A percentile compares a stretch with the other conserved stretches of the same genome.
phyloP scores from a whole-genome alignment of 1,284 basidiomycete genomes.

The Vanrija sp. region DNA sequence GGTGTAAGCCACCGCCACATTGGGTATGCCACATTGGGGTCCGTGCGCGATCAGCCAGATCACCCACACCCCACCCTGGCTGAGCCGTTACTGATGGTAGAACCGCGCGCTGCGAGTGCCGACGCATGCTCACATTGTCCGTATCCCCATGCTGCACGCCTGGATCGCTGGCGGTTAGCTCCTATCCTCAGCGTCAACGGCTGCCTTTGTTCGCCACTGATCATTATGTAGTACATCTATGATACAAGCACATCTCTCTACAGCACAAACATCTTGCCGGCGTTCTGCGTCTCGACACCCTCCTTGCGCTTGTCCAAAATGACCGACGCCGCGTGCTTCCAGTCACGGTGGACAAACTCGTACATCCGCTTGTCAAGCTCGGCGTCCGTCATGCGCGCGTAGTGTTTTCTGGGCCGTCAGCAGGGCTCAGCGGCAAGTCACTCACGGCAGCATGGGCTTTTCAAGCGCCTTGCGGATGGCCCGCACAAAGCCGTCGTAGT shows the following conservation, averaged over 20 bases:
- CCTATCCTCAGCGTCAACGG: too few species aligned
- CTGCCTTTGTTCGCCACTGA: too few species aligned
- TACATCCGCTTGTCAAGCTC: conserved; percentile 5
- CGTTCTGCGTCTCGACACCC: conserved; percentile 11
- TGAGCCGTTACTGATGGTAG: too few species aligned
- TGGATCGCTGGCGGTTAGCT: too few species aligned
- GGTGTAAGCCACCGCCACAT: too few species aligned
- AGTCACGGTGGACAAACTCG: conserved; percentile 12
- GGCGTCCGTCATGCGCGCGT: conserved; percentile 3
- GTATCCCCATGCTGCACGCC: too few species aligned
- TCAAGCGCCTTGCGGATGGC: conserved; percentile 12
- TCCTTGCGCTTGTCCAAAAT: conserved; percentile 14
- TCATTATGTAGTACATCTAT: too few species aligned
- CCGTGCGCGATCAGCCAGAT: too few species aligned
- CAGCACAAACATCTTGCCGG: background rate
- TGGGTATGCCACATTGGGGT: too few species aligned
- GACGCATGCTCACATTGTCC: too few species aligned
- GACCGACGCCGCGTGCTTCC: conserved; percentile 7
- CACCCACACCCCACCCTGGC: too few species aligned
- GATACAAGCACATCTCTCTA: background rate
- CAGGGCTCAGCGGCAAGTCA: background rate
- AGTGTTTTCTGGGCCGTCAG: background rate
- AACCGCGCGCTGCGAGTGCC: too few species aligned
- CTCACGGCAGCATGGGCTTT: conserved; percentile 8
- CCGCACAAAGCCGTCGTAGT: conserved; percentile 11